Percentiles rank a stretch among this genome's conserved stretches.
Conservation (phyloP, 148 eudicot genomes). For the Bassia scoparia region DNA sequence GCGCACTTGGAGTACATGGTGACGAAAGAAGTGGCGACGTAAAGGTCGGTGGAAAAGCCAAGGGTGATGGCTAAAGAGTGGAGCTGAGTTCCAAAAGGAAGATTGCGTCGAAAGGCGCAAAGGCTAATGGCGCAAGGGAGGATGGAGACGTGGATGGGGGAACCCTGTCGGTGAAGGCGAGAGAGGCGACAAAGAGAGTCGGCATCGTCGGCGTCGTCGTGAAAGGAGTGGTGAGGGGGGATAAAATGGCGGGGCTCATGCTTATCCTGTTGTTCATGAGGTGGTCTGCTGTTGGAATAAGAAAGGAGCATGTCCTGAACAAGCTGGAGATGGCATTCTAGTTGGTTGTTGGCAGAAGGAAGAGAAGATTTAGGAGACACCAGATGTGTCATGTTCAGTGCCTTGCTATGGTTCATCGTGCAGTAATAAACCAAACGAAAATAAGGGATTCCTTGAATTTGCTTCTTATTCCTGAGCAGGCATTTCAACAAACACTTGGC, state of each 20-base stretch:
- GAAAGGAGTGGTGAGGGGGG: slow-evolving; percentile 12
- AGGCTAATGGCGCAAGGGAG: slow-evolving; percentile 35
- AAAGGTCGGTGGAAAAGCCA: slow-evolving; percentile 33
- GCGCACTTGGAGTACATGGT: slow-evolving; percentile 36
- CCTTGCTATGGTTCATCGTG: slow-evolving; percentile 11
- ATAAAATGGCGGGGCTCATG: neutral
- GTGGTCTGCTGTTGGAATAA: slow-evolving; percentile 16
- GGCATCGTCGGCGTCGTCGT: too few relatives aligned
- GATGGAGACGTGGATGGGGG: slow-evolving; percentile 28
- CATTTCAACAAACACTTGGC: too few relatives aligned
- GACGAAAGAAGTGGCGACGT: slow-evolving; percentile 41
- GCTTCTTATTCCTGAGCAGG: too few relatives aligned
- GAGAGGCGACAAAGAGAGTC: slow-evolving; percentile 21
- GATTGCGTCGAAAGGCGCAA: slow-evolving; percentile 20
- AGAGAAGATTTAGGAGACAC: slow-evolving; percentile 30
- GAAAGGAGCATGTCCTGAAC: slow-evolving; percentile 36
- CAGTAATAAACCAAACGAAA: too few relatives aligned
- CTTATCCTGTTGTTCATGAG: neutral
- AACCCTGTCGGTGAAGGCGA: slow-evolving; percentile 28
- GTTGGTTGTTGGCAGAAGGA: slow-evolving; percentile 13
- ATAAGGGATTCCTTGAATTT: too few relatives aligned
- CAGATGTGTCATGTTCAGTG: slow-evolving; percentile 32
- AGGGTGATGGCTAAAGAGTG: slow-evolving; percentile 35
- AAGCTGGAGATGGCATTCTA: slow-evolving; percentile 24
- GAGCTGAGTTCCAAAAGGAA: slow-evolving; percentile 35